Percentiles rank a stretch among this genome's conserved stretches.
These are phyloP conservation scores for Stephanodiscus minutulus DNA, from an alignment of 108 stramenopile species.

Conservation along the genomic window DNA sequence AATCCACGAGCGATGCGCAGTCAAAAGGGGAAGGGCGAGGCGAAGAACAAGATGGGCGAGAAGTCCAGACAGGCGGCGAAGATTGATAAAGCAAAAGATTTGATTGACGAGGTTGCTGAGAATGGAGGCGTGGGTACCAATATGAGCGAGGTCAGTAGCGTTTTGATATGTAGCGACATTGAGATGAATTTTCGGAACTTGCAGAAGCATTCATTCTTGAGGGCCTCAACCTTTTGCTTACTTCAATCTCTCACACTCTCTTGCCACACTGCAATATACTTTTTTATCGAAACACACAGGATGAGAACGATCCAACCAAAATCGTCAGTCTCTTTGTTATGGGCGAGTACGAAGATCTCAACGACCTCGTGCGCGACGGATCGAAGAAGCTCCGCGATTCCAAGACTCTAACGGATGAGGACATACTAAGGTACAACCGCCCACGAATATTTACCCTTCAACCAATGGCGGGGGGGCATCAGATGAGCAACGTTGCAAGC, in stretches of 20 bases:
- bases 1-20: slow-evolving; percentile 80
- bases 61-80: slow-evolving; percentile 85
- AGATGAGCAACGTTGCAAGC: too few relatives aligned
- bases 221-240: background rate
- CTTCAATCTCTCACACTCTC: slow-evolving; percentile 1
- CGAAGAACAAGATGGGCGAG: slow-evolving; percentile 72
- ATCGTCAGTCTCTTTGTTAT: slow-evolving; percentile 73
- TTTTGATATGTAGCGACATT: background rate
- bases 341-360: slow-evolving; percentile 89
- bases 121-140: slow-evolving; percentile 59
- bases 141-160: slow-evolving; percentile 12
- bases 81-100: slow-evolving; percentile 87
- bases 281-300: slow-evolving; percentile 31
- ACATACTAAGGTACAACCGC: slow-evolving; percentile 61
- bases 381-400: slow-evolving; percentile 83
- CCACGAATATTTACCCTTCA: slow-evolving; percentile 33
- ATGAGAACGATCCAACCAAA: slow-evolving; percentile 74
- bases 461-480: background rate
- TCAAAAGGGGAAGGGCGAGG: slow-evolving; percentile 44
- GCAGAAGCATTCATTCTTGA: background rate
- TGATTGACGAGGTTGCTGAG: slow-evolving; percentile 75
- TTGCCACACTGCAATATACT: background rate
- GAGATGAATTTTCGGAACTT: background rate
- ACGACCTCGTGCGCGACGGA: slow-evolving; percentile 87
- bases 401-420: slow-evolving; percentile 58